Base-by-base conservation (phyloP, 305 asterid species). In the Coffea humblotiana region DNA sequence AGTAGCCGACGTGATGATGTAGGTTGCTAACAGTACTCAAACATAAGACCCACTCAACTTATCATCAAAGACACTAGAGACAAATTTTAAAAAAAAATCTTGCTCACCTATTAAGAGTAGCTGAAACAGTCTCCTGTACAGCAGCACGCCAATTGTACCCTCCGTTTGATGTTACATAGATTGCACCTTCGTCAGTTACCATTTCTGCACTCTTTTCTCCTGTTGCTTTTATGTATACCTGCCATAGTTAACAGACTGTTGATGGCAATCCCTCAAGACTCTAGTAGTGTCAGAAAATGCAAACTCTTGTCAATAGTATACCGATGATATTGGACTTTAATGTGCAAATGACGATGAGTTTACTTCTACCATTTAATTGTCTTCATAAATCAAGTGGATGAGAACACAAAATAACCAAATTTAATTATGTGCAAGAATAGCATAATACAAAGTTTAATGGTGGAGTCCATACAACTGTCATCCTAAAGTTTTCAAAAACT, bases 71-170 rank as follows among this genome's bases (percentile, higher is more conserved):
- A 27, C 54, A 12, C 21, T 27, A 77, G 47, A 27, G 21, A 16
- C 51, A 32, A 32, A 47, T 18, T 14, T 37, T 18, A 52, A 56
- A 21, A 32, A 32, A 32, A 32, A 32, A 32, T 32, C 32, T 1
- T 32, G 32, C 87, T 88, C 77, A 91, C 98, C 99, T 92, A 86
- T 96, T 94, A 77, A 96, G 90, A 78, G 98, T 96, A 84, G 98
- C 99, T 64, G 99, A 96, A 83, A 96, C 99, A 80, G 97, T 94
- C 86, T 96, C 99, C 86, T 92, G 98, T 29, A 96, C 90, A 80
- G 98, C 97, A 92, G 99, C 99, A 84, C 83, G 90, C 99, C 99
- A 96, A 86, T 94, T 96, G 91, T 94, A 92, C 82, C 99, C 99
- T 83, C 94, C 90, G 84, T 96, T 94, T 83, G 98, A 87, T 80